A percentile compares a stretch with the other conserved stretches of the same genome.
Conservation (phyloP, 495 filamentous ascomycete species). For the Copromyces sp. region DNA sequence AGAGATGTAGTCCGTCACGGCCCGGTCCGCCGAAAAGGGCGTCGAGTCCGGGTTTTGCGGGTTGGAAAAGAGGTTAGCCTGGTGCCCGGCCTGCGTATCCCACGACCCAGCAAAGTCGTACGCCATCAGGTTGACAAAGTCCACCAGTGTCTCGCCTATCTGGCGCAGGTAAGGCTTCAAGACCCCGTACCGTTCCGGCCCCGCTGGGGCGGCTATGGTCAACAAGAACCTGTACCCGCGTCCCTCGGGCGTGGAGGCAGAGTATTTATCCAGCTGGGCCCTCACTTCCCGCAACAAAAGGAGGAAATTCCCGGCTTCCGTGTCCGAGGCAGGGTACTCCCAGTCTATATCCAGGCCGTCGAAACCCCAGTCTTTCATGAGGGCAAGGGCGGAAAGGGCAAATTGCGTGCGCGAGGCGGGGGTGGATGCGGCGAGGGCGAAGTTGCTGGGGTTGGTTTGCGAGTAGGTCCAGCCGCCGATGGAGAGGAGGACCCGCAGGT, state of each 20-base stretch:
- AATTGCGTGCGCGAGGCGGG: conserved; percentile 47
- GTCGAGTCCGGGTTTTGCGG: conserved; percentile 41
- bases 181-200: conserved; percentile 55
- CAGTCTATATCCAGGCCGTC: conserved; percentile 41
- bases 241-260: conserved; percentile 23
- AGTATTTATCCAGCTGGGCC: conserved; percentile 54
- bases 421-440: conserved; percentile 56
- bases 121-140: conserved; percentile 83
- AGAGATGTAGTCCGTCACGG: conserved; percentile 56
- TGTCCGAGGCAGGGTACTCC: conserved; percentile 45
- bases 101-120: conserved; percentile 67
- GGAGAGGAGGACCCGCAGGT: conserved; percentile 77
- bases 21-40: conserved; percentile 58
- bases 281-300: conserved; percentile 58
- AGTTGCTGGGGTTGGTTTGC: conserved; percentile 40
- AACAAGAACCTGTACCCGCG: conserved; percentile 55
- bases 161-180: conserved; percentile 42
- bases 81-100: conserved; percentile 55
- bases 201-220: conserved; percentile 57
- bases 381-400: conserved; percentile 50
- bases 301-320: conserved; percentile 62
- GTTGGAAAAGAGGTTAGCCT: conserved; percentile 63
- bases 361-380: conserved; percentile 53
- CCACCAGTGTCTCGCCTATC: conserved; percentile 65
- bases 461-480: conserved; percentile 92